Conservation (phyloP, 768 basidiomycete species). For the Mrakia gelida region DNA sequence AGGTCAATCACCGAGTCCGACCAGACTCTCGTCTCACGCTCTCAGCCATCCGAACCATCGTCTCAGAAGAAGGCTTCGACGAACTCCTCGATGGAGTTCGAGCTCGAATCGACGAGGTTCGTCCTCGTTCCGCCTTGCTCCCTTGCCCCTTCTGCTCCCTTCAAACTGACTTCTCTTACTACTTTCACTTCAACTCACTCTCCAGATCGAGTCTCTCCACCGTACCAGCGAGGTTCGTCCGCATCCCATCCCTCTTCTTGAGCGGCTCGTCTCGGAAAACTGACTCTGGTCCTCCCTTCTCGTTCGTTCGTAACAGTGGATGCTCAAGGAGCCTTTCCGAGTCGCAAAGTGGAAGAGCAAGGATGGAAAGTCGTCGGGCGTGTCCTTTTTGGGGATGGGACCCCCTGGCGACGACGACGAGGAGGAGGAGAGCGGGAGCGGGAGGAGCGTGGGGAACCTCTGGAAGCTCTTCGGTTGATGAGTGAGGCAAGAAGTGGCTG, state of each 20-base stretch:
- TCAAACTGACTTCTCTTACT: no score
- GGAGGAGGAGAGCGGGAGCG: background rate
- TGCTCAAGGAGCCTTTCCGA: slow-evolving; percentile 47
- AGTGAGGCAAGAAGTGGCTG: no score
- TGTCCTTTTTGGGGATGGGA: background rate
- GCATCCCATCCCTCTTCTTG: no score
- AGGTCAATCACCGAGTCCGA: slow-evolving; percentile 54
- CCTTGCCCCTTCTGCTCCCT: no score
- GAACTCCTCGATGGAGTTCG: slow-evolving; percentile 68
- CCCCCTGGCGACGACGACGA: background rate
- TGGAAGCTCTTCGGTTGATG: no score
- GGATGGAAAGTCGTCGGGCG: background rate
- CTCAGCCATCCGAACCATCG: slow-evolving; percentile 13
- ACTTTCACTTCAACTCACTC: no score
- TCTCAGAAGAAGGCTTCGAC: slow-evolving; percentile 63
- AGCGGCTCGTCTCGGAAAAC: no score
- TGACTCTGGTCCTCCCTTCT: no score
- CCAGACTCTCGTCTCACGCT: slow-evolving; percentile 31
- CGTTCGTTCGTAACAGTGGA: slow-evolving; percentile 45
- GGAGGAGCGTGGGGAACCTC: background rate
- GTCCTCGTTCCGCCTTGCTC: no score
- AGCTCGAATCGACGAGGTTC: slow-evolving; percentile 64
- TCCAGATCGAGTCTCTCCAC: slow-evolving; percentile 69
- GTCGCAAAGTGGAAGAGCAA: slow-evolving; percentile 1
- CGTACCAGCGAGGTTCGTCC: slow-evolving; percentile 57